Conservation (phyloP, 2,329 filamentous ascomycete genomes). For the Pseudopithomyces maydicus region DNA sequence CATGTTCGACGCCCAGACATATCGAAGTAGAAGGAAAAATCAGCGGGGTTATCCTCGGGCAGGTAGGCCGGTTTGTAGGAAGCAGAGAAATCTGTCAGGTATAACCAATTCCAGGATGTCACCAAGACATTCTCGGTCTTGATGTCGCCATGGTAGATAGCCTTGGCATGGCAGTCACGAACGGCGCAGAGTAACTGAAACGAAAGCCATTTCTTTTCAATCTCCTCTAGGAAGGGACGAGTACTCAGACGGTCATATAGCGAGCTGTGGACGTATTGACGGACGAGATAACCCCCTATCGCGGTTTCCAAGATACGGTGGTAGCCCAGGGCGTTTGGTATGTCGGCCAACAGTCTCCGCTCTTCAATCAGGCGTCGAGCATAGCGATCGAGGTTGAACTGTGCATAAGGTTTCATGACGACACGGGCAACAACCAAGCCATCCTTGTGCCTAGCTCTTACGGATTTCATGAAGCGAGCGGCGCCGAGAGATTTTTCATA, state of each 20-base stretch:
- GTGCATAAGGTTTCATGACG: slow-evolving; percentile 87
- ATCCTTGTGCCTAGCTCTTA: slow-evolving; percentile 86
- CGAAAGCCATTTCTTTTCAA: slow-evolving; percentile 98
- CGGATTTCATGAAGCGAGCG: slow-evolving; percentile 95
- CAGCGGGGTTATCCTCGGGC: slow-evolving; percentile 93
- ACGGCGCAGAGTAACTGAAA: slow-evolving; percentile 93
- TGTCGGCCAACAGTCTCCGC: slow-evolving; percentile 75
- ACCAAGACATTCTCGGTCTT: slow-evolving; percentile 97
- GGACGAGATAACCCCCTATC: slow-evolving; percentile 88
- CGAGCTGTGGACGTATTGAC: slow-evolving; percentile 95
- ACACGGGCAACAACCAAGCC: slow-evolving; percentile 94
- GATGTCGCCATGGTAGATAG: slow-evolving; percentile 96
- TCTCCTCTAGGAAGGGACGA: slow-evolving; percentile 92
- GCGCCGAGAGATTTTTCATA: slow-evolving; percentile 93
- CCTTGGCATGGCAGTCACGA: slow-evolving; percentile 85
- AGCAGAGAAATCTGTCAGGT: slow-evolving; percentile 95
- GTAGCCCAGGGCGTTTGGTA: slow-evolving; percentile 90
- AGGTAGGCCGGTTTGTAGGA: slow-evolving; percentile 93
- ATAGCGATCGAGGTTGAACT: slow-evolving; percentile 80
- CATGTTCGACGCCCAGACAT: slow-evolving; percentile 89
- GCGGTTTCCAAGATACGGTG: slow-evolving; percentile 90
- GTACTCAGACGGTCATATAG: slow-evolving; percentile 96
- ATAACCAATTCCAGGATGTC: slow-evolving; percentile 99
- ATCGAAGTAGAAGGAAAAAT: slow-evolving; percentile 98
- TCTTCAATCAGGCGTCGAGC: slow-evolving; percentile 77